Evolutionary conservation across 805 yeast genomes (phyloP).

Genomic region (Saccharomyces kudriavzevii): DNA sequence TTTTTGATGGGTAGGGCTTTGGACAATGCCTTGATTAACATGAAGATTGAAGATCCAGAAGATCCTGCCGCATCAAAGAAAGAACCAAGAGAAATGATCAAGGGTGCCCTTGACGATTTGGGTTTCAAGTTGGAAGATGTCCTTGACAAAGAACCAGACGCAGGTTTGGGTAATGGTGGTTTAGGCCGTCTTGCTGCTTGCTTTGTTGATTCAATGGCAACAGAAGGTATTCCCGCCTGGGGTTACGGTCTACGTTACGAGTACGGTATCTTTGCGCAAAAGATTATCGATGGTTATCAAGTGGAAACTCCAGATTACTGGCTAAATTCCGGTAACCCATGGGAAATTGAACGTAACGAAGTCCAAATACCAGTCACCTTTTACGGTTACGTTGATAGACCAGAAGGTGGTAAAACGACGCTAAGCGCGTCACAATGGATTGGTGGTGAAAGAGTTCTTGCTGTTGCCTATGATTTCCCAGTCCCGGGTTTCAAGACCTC

Average conservation of each 20-base stretch:
- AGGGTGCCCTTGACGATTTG: conserved; percentile 52
- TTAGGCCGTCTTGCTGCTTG: conserved; percentile 92
- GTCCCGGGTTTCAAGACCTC: conserved; percentile 81
- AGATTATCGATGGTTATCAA: conserved; percentile 84
- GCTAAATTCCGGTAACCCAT: conserved; percentile 81
- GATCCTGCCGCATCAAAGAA: conserved; percentile 6
- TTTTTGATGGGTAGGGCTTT: conserved; percentile 91
- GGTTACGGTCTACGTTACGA: conserved; percentile 91
- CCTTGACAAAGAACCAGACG: conserved; percentile 81
- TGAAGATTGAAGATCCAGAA: conserved; percentile 35
- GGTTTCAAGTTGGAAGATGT: conserved; percentile 87
- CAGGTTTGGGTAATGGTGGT: conserved; percentile 94
- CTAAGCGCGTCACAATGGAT: conserved; percentile 65
- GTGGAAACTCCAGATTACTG: conserved; percentile 93
- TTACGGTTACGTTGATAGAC: conserved; percentile 68
- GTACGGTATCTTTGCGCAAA: conserved; percentile 88
- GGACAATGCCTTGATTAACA: conserved; percentile 86
- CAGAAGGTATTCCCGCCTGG: conserved; percentile 89
- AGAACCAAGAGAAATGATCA: conserved; percentile 44
- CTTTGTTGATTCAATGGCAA: conserved; percentile 79
- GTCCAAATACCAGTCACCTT: conserved; percentile 86
- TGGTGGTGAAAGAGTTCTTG: conserved; percentile 84
- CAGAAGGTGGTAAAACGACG: conserved; percentile 41
- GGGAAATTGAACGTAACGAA: conserved; percentile 86
- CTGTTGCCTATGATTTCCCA: conserved; percentile 87